Conservation (phyloP, 108 stramenopile species). For the Cyclotella cryptica region DNA sequence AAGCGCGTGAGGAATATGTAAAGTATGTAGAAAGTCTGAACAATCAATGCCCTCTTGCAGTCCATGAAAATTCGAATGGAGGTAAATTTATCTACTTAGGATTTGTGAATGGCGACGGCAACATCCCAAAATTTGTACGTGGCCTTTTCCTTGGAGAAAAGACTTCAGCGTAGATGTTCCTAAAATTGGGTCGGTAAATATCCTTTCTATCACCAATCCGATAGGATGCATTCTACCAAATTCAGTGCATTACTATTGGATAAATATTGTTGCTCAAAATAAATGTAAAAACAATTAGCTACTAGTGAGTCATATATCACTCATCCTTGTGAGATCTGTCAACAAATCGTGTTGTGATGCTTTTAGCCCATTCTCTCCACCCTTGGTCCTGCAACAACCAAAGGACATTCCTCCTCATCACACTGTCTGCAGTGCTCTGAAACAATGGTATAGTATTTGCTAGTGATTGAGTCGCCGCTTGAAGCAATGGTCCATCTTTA, state of each 20-base stretch:
- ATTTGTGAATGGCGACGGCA: slow-evolving; percentile 17
- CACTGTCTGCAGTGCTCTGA: slow-evolving; percentile 36
- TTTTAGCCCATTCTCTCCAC: slow-evolving; percentile 53
- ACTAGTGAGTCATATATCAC: no score
- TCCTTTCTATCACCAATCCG: no score
- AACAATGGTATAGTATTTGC: slow-evolving; percentile 41
- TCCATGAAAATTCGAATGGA: slow-evolving; percentile 19
- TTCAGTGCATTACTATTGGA: no score
- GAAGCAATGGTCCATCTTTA: slow-evolving; percentile 40
- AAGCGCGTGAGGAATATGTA: slow-evolving; percentile 2
- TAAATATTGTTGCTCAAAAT: no score
- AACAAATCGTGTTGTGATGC: slow-evolving; percentile 40
- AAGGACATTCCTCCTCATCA: slow-evolving; percentile 35
- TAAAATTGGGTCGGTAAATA: no score
- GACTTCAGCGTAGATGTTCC: slow-evolving; percentile 6
- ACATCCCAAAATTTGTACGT: slow-evolving; percentile 27
- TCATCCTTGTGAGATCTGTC: slow-evolving; percentile 41
- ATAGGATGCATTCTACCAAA: no score
- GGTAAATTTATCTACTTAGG: slow-evolving; percentile 22
- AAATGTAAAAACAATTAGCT: no score
- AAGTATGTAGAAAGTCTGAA: not conserved
- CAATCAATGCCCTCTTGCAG: slow-evolving; percentile 22
- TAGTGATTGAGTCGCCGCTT: slow-evolving; percentile 35
- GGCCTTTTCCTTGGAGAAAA: slow-evolving; percentile 18
- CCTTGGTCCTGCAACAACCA: slow-evolving; percentile 50